These are phyloP conservation scores for Solanum microdontum DNA, from an alignment of 257 asterid genomes.

Conservation along the genomic window DNA sequence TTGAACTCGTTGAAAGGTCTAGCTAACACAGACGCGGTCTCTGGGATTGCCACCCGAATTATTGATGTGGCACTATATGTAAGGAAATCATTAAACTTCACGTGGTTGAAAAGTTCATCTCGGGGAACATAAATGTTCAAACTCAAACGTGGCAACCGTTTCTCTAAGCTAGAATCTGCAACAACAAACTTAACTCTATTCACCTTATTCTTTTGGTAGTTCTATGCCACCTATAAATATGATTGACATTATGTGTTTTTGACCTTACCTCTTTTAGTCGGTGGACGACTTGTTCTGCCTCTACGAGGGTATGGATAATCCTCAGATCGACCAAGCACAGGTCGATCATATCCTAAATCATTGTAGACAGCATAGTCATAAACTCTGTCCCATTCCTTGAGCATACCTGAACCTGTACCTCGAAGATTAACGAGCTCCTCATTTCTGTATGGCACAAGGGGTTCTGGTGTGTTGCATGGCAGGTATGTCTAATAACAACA, in stretches of 20 bases:
- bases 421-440: conserved; percentile 62
- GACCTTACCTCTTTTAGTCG: conserved; percentile 44
- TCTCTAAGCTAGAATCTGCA: conserved; percentile 64
- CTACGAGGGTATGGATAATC: conserved; percentile 81
- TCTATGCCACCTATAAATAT: background rate
- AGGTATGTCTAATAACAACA: conserved; percentile 43
- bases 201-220: background rate
- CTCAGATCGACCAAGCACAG: conserved; percentile 57
- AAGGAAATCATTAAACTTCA: conserved; percentile 75
- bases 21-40: conserved; percentile 47
- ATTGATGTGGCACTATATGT: conserved; percentile 59
- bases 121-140: conserved; percentile 63
- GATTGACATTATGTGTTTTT: background rate
- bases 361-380: conserved; percentile 83
- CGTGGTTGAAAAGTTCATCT: conserved; percentile 61
- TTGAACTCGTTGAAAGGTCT: conserved; percentile 73
- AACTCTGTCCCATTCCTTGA: conserved; percentile 85
- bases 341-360: conserved; percentile 66
- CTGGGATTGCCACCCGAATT: conserved; percentile 57
- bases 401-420: conserved; percentile 49
- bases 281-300: conserved; percentile 71
- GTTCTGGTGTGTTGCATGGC: conserved; percentile 58
- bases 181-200: background rate
- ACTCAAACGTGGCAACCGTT: conserved; percentile 44
- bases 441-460: conserved; percentile 47